phyloP scores from a whole-genome alignment of 2,329 filamentous ascomycete species.

The Fusarium verticillioides region DNA sequence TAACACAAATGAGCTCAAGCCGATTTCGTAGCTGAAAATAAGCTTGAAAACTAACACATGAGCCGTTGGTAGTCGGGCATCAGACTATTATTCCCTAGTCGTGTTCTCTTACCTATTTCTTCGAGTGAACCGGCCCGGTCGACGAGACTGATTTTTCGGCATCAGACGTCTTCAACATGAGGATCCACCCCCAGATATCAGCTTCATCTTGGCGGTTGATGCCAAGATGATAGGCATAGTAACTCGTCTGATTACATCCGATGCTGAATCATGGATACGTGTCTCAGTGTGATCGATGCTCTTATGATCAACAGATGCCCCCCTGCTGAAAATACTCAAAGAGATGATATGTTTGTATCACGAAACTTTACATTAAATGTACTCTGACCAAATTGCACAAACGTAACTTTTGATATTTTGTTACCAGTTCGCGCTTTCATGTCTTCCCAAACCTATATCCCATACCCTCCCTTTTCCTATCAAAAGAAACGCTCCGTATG shows the following conservation, averaged over 20 bases:
- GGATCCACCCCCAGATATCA: slow-evolving; percentile 26
- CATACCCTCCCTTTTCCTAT: neutral
- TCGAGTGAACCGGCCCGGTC: slow-evolving; percentile 38
- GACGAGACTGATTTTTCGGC: neutral
- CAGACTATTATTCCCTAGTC: neutral
- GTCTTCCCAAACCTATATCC: neutral
- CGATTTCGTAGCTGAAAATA: slow-evolving; percentile 14
- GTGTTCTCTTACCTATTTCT: slow-evolving; percentile 19
- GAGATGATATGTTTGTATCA: neutral
- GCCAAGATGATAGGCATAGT: slow-evolving; percentile 23
- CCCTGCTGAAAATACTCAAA: too few relatives aligned
- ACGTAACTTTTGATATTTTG: neutral
- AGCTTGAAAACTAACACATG: slow-evolving; percentile 22
- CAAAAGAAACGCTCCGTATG: slow-evolving; percentile 20
- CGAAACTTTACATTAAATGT: neutral
- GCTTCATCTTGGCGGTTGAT: slow-evolving; percentile 22
- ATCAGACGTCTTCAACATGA: slow-evolving; percentile 3
- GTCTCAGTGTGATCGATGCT: neutral
- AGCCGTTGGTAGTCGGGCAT: slow-evolving; percentile 10
- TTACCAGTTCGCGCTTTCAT: neutral
- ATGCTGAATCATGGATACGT: slow-evolving; percentile 3
- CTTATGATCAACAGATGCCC: too few relatives aligned
- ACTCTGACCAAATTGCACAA: neutral
- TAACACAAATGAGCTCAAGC: neutral
- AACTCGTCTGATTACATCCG: neutral